Base-by-base conservation (phyloP, 495 filamentous ascomycete species). In the Delitschia confertaspora region DNA sequence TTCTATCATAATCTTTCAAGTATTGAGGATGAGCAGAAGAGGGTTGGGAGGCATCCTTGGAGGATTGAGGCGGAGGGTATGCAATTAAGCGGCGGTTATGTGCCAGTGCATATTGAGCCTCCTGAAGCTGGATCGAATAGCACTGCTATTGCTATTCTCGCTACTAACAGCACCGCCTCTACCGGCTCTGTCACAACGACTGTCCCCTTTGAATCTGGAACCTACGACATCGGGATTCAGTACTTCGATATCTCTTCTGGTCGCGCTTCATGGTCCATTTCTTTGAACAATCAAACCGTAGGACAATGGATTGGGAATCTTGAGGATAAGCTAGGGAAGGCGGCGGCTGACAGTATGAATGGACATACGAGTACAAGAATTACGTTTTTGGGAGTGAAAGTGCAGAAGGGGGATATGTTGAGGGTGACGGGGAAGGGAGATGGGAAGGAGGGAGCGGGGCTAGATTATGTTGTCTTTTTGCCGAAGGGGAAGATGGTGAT, bases 1-100 rank as follows among this genome's bases (percentile, higher is more conserved):
- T 83, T 78, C 59, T 83, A 79, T 59, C 35, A 65, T 46, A 76
- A 71, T 55, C 55, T 74, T n/a, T 77, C 74, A 0, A 61, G 67
- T 3, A 80, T 83, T 33, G 49, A 72, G 0, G 80, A 83, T 49
- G 56, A 65, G 13, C 47, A 45, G 0, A 64, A 64, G 8, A 70
- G 80, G 10, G 78, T 80, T 1, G 65, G 68, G 1, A 59, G 74
- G 47, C 72, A 83, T 51, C 69, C 69, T 6, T 78, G 70, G 64
- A 69, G 78, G 10, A 70, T 84, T 27, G 79, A 82, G 55, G 78
- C 76, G 4, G 79, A 83, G 60, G 59, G 50, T 45, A 81, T 84
- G 78, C 42, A 51, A 1, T 60, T 82, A 8, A 24, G 11, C n/a
- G 58, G 65, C 16, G 71, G 72, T 1, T 83, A 82, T 63, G 56